Evolutionary conservation across 169 alveolate genomes (phyloP), one percentile per base, ranked within the genome.

Genomic region (Theileria luwenshuni): DNA sequence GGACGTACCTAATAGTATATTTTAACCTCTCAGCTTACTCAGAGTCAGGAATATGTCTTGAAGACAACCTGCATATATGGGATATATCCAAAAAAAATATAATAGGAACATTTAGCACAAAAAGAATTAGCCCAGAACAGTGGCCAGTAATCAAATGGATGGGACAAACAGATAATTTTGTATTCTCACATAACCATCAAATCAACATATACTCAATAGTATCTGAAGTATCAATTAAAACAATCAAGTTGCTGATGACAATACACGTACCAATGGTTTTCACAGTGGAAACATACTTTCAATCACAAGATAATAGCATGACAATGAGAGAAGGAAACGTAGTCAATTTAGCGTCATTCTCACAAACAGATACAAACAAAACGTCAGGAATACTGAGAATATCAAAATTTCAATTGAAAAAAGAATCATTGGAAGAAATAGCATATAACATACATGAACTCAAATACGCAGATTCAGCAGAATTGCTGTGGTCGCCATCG

Each of bases 141-240:
- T 79, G 87, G 87, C 87, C 87, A 10, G 49, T 79, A 7, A 79
- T 70, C 51, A 79, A 79, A 63, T 79, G 87, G 87, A 47, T 79
- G 17, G 87, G 87, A 10, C 12, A 43, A 38, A 43, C 69, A 33
- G 87, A 79, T 60, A 79, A 42, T 33, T 79, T 79, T 21, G 77
- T 69, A 10, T 43, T 51, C 27, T 79, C 83, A 65, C 69, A 65
- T 47, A 65, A 61, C 30, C 83, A 79, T 30, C 83, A 79, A 69
- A 77, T 79, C 42, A 54, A 71, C 21, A 7, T 79, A 1, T 79
- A 79, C 63, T 56, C 83, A 19, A 67, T 79, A 19, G 35, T 70
- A 27, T 64, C 87, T 8, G 87, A 79, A 15, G 33, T 77, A 2
- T 54, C 75, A 13, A n/a, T 71, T 28, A 79, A 79, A 59, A 70